Conservation (phyloP, 2,329 filamentous ascomycete species). For the Talaromyces piceae region DNA sequence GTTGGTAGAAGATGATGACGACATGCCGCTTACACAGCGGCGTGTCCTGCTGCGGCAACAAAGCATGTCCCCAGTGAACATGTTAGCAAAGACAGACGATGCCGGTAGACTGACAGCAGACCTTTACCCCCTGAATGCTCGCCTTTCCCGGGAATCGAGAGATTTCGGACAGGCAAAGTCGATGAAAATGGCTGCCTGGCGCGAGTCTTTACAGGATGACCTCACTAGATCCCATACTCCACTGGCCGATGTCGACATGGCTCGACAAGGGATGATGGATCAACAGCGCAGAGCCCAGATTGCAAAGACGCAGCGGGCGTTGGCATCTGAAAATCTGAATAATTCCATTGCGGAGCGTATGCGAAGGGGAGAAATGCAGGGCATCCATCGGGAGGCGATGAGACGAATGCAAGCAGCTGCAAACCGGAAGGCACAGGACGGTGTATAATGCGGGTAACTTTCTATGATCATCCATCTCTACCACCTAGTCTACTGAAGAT, state of each 20-base stretch:
- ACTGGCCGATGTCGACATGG: conserved; percentile 28
- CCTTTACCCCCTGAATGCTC: conserved; percentile 43
- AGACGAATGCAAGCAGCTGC: conserved; percentile 65
- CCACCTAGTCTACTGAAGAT: background rate
- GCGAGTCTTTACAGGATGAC: conserved; percentile 58
- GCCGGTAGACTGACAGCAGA: background rate
- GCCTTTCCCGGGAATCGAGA: conserved; percentile 11
- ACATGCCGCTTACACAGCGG: conserved; percentile 63
- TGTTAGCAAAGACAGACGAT: conserved; percentile 12
- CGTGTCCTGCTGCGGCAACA: conserved; percentile 54
- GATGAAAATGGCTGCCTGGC: conserved; percentile 58
- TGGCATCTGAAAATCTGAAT: conserved; percentile 52
- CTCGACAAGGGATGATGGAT: conserved; percentile 48
- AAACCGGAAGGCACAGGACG: conserved; percentile 23
- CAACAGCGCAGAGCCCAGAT: conserved; percentile 53
- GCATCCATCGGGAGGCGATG: conserved; percentile 71
- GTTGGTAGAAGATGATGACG: conserved; percentile 32
- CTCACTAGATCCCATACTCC: conserved; percentile 37
- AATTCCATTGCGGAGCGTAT: conserved; percentile 66
- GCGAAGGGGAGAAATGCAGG: conserved; percentile 65
- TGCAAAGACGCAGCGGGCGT: conserved; percentile 51
- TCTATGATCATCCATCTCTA: background rate
- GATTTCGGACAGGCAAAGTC: conserved; percentile 29
- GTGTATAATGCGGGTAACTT: background rate
- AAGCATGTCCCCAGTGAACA: conserved; percentile 21